These are phyloP conservation scores for Mariannaea elegans DNA, from an alignment of 2,329 filamentous ascomycete species.

Conservation along the genomic window DNA sequence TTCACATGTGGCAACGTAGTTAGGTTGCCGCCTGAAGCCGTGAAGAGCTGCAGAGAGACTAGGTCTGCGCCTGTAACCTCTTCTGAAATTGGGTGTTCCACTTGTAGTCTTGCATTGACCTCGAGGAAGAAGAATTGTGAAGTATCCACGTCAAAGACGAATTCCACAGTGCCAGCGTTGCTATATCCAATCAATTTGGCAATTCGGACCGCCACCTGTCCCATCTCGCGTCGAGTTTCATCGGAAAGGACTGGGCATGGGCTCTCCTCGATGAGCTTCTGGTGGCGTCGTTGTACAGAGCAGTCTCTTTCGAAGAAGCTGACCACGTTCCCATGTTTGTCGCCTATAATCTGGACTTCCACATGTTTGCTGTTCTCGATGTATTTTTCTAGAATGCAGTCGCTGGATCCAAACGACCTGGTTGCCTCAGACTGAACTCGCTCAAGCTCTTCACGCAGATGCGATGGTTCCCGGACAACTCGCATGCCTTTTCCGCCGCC, in stretches of 20 bases:
- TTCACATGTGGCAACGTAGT: neutral
- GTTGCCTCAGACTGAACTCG: constrained; percentile 47
- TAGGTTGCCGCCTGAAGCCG: constrained; percentile 12
- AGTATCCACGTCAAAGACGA: constrained; percentile 45
- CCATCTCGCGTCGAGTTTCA: constrained; percentile 43
- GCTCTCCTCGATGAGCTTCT: constrained; percentile 56
- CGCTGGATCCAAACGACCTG: constrained; percentile 47
- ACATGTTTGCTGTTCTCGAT: constrained; percentile 51
- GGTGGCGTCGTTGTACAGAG: constrained; percentile 54
- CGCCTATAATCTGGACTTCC: constrained; percentile 56
- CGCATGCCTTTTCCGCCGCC: constrained; percentile 55
- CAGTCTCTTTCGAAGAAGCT: constrained; percentile 55
- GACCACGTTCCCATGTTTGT: constrained; percentile 48
- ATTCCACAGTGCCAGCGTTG: constrained; percentile 53
- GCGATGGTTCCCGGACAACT: constrained; percentile 27
- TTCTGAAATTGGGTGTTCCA: constrained; percentile 50
- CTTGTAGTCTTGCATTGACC: constrained; percentile 55
- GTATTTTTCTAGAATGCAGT: constrained; percentile 50
- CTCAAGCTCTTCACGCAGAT: constrained; percentile 24
- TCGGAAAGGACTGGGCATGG: constrained; percentile 26
- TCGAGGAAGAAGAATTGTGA: constrained; percentile 54
- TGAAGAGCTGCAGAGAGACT: constrained; percentile 20
- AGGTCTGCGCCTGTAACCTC: constrained; percentile 22
- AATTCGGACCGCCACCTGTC: constrained; percentile 42
- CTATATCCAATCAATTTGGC: constrained; percentile 45